phyloP scores from a whole-genome alignment of 495 filamentous ascomycete genomes.

The Penicillium herquei region DNA sequence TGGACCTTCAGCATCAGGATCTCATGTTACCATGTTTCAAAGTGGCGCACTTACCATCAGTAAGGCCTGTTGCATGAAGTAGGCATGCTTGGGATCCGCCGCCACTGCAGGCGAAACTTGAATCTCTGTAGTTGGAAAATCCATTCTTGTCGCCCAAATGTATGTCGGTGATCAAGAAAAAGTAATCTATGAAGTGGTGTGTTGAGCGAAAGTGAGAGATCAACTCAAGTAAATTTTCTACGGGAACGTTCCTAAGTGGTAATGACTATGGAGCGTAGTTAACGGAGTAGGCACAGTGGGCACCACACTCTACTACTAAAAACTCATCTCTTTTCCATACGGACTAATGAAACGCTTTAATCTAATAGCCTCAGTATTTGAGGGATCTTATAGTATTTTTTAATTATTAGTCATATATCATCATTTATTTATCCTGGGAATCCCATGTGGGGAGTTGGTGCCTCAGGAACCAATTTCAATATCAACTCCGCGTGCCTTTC shows the following conservation, averaged over 20 bases:
- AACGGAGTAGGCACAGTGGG: too few species aligned
- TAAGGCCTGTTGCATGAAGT: constrained; percentile 70
- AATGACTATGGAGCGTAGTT: too few species aligned
- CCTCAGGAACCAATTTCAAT: constrained; percentile 26
- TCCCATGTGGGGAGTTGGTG: constrained; percentile 8
- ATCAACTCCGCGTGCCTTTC: constrained; percentile 12
- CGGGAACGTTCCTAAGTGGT: neutral
- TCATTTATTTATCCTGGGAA: neutral
- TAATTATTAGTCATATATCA: neutral
- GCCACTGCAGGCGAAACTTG: constrained; percentile 1
- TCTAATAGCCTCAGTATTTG: too few species aligned
- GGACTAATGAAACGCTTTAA: too few species aligned
- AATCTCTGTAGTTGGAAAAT: neutral
- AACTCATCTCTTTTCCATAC: neutral
- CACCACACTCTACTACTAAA: neutral
- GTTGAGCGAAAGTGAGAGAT: neutral
- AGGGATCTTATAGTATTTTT: neutral
- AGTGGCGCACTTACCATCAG: constrained; percentile 52
- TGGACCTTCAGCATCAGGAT: constrained; percentile 3
- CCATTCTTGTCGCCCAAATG: neutral
- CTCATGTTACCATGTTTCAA: neutral
- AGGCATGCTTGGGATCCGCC: constrained; percentile 42
- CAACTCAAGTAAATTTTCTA: neutral
- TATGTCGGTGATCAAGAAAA: neutral
- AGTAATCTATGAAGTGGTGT: neutral